A percentile compares a stretch with the other conserved stretches of the same genome.
Evolutionary conservation across 2,329 filamentous ascomycete genomes (phyloP).

Genomic region (Trichoderma sp.): DNA sequence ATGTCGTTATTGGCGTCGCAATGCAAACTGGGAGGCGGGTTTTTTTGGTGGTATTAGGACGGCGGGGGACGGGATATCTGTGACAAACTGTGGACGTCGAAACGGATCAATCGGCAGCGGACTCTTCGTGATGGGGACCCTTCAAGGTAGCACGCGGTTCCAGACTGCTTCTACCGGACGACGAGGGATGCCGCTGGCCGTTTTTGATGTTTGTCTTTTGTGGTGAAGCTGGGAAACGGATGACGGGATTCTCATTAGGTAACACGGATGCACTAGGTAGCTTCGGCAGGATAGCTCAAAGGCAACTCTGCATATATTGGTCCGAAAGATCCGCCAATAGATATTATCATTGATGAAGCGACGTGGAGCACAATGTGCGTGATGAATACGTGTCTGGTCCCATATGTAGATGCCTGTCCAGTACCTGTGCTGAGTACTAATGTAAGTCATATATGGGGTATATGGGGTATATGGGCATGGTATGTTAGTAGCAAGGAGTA

Average conservation of each 20-base stretch:
- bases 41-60: not conserved
- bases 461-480: not conserved
- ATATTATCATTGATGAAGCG: conserved; percentile 1
- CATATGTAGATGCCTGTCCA: not conserved
- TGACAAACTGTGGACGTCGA: not conserved
- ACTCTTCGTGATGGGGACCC: not conserved
- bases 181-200: not conserved
- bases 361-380: conserved; percentile 3
- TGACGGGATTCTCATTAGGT: conserved; percentile 17
- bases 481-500: not conserved
- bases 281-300: conserved; percentile 15
- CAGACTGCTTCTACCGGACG: not conserved
- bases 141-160: not conserved
- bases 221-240: not conserved
- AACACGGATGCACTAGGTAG: conserved; percentile 11
- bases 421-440: not conserved
- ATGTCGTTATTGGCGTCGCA: conserved; percentile 1
- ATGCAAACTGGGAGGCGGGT: not conserved
- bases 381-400: not conserved
- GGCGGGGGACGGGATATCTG: not conserved
- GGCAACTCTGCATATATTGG: conserved; percentile 1
- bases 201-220: not conserved
- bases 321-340: not conserved
- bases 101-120: not conserved
- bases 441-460: not conserved